Conservation (phyloP, 768 basidiomycete genomes). For the Nidularia sp. region DNA sequence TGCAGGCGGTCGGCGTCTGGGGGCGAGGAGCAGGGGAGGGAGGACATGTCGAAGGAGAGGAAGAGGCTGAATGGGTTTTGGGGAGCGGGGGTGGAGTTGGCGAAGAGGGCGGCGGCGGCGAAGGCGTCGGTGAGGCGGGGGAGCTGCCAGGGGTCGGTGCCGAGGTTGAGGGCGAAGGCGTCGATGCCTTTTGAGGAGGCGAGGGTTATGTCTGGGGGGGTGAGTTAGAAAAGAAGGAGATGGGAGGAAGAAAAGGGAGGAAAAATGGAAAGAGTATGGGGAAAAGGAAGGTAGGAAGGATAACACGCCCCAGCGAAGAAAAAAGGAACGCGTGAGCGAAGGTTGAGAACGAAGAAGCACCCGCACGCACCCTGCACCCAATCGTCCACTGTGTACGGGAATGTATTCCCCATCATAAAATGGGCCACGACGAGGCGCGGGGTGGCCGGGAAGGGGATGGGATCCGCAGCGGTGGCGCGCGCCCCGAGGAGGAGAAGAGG, state of each 20-base stretch:
- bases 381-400: conserved; percentile 41
- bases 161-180: conserved; percentile 54
- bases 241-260: neutral
- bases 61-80: conserved; percentile 37
- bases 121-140: conserved; percentile 40
- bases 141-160: conserved; percentile 42
- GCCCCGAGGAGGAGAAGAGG: neutral
- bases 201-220: conserved; percentile 37
- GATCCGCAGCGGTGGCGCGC: neutral
- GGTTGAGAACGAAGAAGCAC: no score
- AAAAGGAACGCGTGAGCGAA: neutral
- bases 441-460: neutral
- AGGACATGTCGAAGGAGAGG: conserved; percentile 43
- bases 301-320: neutral
- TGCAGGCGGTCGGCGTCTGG: conserved; percentile 28
- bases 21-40: conserved; percentile 33
- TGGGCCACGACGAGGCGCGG: conserved; percentile 48
- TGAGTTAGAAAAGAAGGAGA: no score
- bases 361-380: conserved; percentile 33
- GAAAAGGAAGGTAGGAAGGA: neutral
- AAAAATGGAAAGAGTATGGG: neutral
- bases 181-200: conserved; percentile 50
- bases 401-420: conserved; percentile 61
- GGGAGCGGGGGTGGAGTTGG: neutral
- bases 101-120: conserved; percentile 23